These are phyloP conservation scores for Colletotrichum simmondsii DNA, from an alignment of 2,329 filamentous ascomycete genomes.

Conservation along the genomic window DNA sequence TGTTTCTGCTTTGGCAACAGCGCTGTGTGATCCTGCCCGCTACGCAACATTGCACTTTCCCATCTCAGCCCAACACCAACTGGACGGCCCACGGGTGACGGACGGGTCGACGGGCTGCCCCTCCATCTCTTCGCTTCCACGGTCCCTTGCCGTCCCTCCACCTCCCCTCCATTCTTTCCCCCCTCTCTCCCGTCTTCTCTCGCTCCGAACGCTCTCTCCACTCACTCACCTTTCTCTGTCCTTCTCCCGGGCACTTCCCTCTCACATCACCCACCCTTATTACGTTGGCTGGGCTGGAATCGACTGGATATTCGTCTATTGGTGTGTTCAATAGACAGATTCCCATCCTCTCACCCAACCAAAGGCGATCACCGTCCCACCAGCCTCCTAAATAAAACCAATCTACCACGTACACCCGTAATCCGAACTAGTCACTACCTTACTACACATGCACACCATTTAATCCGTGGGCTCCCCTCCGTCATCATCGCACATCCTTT, in stretches of 20 bases:
- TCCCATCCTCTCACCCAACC: slow-evolving; percentile 8
- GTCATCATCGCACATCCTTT: slow-evolving; percentile 33
- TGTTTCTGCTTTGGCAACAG: background rate
- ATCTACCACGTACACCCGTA: background rate
- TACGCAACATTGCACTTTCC: background rate
- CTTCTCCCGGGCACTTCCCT: slow-evolving; percentile 22
- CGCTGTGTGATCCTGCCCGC: background rate
- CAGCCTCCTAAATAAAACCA: slow-evolving; percentile 25
- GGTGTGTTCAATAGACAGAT: slow-evolving; percentile 3
- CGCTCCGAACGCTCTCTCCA: slow-evolving; percentile 11
- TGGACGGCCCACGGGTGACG: background rate
- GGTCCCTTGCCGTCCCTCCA: background rate
- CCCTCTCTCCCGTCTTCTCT: background rate
- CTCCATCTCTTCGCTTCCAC: slow-evolving; percentile 22
- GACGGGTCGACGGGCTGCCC: slow-evolving; percentile 7
- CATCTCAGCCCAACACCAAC: slow-evolving; percentile 25
- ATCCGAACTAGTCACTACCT: background rate
- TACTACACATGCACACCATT: slow-evolving; percentile 19
- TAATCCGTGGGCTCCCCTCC: slow-evolving; percentile 25
- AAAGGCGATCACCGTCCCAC: slow-evolving; percentile 8
- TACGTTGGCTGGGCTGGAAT: background rate
- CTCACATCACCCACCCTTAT: background rate
- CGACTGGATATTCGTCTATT: background rate
- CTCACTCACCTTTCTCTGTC: slow-evolving; percentile 19
- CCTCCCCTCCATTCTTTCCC: background rate